phyloP scores from a whole-genome alignment of 768 basidiomycete genomes.

The Astraeus odoratus region DNA sequence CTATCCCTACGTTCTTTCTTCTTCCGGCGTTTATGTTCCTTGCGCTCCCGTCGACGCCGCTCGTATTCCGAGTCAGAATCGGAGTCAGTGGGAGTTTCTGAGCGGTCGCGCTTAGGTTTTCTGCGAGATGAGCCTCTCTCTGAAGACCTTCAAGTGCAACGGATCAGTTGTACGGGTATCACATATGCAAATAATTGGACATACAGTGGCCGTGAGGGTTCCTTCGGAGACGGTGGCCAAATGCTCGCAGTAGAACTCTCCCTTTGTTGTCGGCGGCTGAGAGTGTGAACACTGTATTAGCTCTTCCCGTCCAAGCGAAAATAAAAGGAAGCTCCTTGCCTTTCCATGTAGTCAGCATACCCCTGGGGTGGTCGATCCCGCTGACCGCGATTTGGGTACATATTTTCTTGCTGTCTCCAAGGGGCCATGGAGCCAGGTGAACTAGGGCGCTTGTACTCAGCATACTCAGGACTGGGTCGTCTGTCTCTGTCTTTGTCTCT shows the following conservation, averaged over 20 bases:
- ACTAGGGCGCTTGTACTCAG: slow-evolving; percentile 44
- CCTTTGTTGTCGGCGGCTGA: slow-evolving; percentile 66
- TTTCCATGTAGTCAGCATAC: slow-evolving; percentile 56
- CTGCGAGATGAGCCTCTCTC: slow-evolving; percentile 46
- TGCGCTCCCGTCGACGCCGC: slow-evolving; percentile 48
- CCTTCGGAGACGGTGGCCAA: slow-evolving; percentile 83
- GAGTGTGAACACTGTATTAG: not conserved
- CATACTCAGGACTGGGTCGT: slow-evolving; percentile 54
- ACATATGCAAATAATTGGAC: slow-evolving; percentile 17
- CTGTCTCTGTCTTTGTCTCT: no score
- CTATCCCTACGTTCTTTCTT: slow-evolving; percentile 41
- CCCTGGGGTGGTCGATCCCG: slow-evolving; percentile 24
- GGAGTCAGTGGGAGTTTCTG: slow-evolving; percentile 35
- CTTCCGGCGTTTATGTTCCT: slow-evolving; percentile 51
- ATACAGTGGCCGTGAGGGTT: slow-evolving; percentile 50
- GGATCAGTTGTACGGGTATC: not conserved
- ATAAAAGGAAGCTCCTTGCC: slow-evolving; percentile 35
- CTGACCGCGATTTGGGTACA: slow-evolving; percentile 43
- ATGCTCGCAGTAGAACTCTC: slow-evolving; percentile 48
- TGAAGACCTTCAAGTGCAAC: slow-evolving; percentile 43
- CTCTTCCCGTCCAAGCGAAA: not conserved
- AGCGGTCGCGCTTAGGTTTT: slow-evolving; percentile 54
- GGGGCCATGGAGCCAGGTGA: slow-evolving; percentile 40
- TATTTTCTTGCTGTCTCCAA: slow-evolving; percentile 32
- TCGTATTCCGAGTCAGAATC: slow-evolving; percentile 43